Evolutionary conservation across 2,329 filamentous ascomycete genomes (phyloP), one percentile per base, ranked within the genome.

Genomic region (Aspergillus uvarum): DNA sequence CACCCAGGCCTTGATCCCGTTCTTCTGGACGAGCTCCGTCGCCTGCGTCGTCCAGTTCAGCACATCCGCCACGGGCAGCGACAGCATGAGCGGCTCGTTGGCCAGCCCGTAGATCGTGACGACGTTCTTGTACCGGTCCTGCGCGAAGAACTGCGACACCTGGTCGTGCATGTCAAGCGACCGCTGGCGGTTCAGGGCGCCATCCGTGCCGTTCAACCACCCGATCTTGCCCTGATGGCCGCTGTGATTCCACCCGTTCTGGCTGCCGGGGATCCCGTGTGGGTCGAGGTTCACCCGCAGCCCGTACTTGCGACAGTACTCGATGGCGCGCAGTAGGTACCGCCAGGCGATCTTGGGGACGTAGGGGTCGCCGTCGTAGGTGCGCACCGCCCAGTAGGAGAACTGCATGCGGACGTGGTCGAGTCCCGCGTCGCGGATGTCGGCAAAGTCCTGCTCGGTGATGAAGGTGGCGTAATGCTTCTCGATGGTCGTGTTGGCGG

Each of bases 231-330:
- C 94, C 73, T 90, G 88, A 10, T 87, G 86, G 0, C 95, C 95
- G 67, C 91, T 96, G 76, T 99, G 95, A 69, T 97, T 97, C 94
- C 94, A 98, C 2, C 95, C 95, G 70, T 99, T 99, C 72, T 98
- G 95, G 62, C 90, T 94, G 0, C 95, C 95, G 0, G 94, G 94
- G 0, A 95, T 81, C n/a, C 85, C 92, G 77, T 99, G 95, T 4
- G 97, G 79, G 74, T 99, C 95, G 4, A 99, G 85, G 64, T 98
- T 98, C 47, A 99, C 87, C 2, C 95, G 89, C 4, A 99, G 81
- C 0, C 95, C 95, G 74, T 97, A 90, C 71, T 96, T 93, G 26
- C 95, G 89, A 49, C 90, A 91, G 84, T 91, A 99, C 75, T 99
- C 95, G 66, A 99, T 96, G 10, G 84, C 91, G 16, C 95, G 88